A percentile compares a stretch with the other conserved stretches of the same genome.
Conservation (phyloP, 306 rosid species). For the Vigna mungo region DNA sequence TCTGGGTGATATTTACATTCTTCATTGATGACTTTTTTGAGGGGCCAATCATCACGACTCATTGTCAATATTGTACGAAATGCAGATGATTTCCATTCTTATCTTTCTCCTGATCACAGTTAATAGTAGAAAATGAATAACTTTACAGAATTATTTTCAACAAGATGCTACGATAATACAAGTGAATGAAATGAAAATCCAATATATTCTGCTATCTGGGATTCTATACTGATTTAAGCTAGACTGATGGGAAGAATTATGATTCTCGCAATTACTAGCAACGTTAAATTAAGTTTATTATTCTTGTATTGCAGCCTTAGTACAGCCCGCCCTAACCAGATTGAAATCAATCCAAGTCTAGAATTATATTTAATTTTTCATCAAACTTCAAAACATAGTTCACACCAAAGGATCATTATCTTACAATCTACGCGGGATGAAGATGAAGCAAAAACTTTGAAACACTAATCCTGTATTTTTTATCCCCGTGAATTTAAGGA, state of each 20-base stretch:
- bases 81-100: neutral
- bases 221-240: neutral
- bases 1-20: conserved; percentile 24
- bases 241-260: conserved; percentile 10
- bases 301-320: neutral
- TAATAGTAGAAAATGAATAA: neutral
- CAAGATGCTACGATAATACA: neutral
- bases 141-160: neutral
- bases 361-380: conserved; percentile 44
- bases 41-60: neutral
- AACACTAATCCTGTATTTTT: conserved; percentile 41
- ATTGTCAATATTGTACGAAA: neutral
- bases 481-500: conserved; percentile 41
- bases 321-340: neutral
- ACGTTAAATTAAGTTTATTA: conserved; percentile 8
- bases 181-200: neutral
- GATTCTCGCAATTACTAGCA: neutral
- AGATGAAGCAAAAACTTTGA: conserved; percentile 28
- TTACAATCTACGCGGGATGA: conserved; percentile 51
- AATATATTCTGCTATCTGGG: conserved; percentile 4
- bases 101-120: neutral
- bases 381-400: conserved; percentile 43
- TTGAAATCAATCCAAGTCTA: conserved; percentile 37
- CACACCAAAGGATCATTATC: conserved; percentile 41
- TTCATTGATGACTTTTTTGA: neutral